Evolutionary conservation across 164 flowering plant genomes (phyloP).

Genomic region (Magnolia changhungtana): DNA sequence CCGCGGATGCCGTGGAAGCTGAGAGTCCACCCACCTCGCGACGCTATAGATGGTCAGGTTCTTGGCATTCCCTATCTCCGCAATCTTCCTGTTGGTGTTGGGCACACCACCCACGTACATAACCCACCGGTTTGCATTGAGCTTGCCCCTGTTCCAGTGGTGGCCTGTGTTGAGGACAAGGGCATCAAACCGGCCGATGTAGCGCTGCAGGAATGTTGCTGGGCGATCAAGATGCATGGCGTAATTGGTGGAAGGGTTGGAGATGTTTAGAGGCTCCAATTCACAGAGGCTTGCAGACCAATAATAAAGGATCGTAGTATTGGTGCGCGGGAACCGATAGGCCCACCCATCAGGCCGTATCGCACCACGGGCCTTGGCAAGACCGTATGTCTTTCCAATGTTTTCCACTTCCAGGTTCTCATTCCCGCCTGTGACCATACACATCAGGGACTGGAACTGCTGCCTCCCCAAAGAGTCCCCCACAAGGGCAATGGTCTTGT

Average conservation of each 20-base stretch:
- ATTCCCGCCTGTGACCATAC: conserved; percentile 69
- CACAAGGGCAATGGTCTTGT: conserved; percentile 65
- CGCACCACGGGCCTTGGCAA: conserved; percentile 47
- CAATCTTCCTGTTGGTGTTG: conserved; percentile 21
- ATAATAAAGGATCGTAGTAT: conserved; percentile 71
- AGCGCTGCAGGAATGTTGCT: conserved; percentile 49
- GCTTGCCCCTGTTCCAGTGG: conserved; percentile 79
- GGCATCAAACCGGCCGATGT: conserved; percentile 47
- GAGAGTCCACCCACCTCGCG: conserved; percentile 59
- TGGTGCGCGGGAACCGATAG: conserved; percentile 52
- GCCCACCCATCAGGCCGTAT: conserved; percentile 82
- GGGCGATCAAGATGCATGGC: conserved; percentile 88
- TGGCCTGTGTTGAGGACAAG: conserved; percentile 77
- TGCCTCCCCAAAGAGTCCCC: conserved; percentile 84
- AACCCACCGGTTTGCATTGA: conserved; percentile 65
- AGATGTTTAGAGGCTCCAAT: conserved; percentile 46
- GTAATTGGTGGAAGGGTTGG: conserved; percentile 34
- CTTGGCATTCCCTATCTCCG: conserved; percentile 49
- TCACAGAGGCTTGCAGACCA: conserved; percentile 76
- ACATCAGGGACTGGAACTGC: conserved; percentile 78
- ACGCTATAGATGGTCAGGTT: conserved; percentile 53
- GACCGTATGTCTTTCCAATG: conserved; percentile 65
- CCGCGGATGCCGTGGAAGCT: conserved; percentile 45
- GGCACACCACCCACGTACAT: conserved; percentile 60
- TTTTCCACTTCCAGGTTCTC: conserved; percentile 51